These are phyloP conservation scores for Kwoniella bestiolae DNA, from an alignment of 768 basidiomycete species.

Conservation along the genomic window DNA sequence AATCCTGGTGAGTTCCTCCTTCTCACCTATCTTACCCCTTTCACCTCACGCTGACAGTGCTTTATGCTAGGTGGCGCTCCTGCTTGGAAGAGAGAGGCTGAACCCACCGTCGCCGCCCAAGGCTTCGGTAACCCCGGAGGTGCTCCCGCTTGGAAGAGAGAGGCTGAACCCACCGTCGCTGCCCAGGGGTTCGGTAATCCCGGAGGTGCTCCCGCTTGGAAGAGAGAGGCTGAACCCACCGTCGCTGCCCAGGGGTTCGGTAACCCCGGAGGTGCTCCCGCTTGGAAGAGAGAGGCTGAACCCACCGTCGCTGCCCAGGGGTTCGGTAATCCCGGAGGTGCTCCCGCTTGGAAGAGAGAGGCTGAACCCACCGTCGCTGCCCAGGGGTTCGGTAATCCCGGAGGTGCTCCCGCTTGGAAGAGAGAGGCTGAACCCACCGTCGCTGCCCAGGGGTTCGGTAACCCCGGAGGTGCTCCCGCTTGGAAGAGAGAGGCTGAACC, in stretches of 20 bases:
- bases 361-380: constrained; percentile 14
- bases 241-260: constrained; percentile 25
- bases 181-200: constrained; percentile 12
- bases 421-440: constrained; percentile 17
- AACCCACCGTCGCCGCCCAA: constrained; percentile 14
- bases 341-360: constrained; percentile 23
- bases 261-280: constrained; percentile 6
- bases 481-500: constrained; percentile 24
- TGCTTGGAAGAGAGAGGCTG: constrained; percentile 28
- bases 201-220: constrained; percentile 37
- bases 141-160: constrained; percentile 32
- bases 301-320: background rate
- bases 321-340: constrained; percentile 5
- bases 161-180: constrained; percentile 7
- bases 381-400: constrained; percentile 6
- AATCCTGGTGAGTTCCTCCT: constrained; percentile 2
- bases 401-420: constrained; percentile 19
- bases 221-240: constrained; percentile 34
- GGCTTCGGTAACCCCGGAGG: constrained; percentile 17
- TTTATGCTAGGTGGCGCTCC: constrained; percentile 8
- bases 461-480: constrained; percentile 1
- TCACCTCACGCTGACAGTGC: background rate
- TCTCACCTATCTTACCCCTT: background rate
- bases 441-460: constrained; percentile 7
- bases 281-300: constrained; percentile 27